Evolutionary conservation across 768 basidiomycete genomes (phyloP), one percentile per base, ranked within the genome.

Genomic region (Mycena maculata): DNA sequence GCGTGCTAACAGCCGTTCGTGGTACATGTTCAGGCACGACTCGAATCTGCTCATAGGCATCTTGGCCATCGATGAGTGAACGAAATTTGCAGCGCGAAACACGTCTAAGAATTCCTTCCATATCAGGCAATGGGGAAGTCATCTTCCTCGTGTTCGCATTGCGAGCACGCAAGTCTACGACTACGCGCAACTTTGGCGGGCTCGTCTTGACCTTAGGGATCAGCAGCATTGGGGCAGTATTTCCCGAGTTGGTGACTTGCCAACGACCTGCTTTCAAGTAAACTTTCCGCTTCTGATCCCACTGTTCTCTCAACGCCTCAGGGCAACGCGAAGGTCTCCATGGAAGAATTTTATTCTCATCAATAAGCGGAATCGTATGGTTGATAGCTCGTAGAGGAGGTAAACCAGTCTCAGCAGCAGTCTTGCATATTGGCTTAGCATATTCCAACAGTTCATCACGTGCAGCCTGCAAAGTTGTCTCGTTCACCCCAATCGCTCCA

Each of bases 301-400:
- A 48, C 16, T 48, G 47, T 23, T 48, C 47, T 25, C 47, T 6
- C 47, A 73, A 30, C 15, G 68, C 23, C 44, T 68, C 70, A 1
- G 73, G 75, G 33, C 75, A 75, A 22, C 69, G 5, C 5, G 74
- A 73, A 18, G 73, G 74, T 22, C 71, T 42, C 70, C 73, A 76
- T 1, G 71, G 41, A 47, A 74, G 73, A 1, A 63, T 56, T 20
- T 73, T 73, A 4, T 64, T 27, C 28, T 70, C 67, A 44, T 77
- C 73, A 16, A 76, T 73, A 15, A 77, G 28, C 2, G 71, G 75
- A 6, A 76, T 76, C 0, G 54, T 58, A 36, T 76, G 75, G 27
- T 76, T 77, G 28, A 77, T 74, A 2, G 61, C 69, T 0, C 70
- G 60, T 0, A 78, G 58, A 1, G 75, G 77, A 2, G 76, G 77